These are phyloP conservation scores for Sporothrix euskadiensis DNA, from an alignment of 2,329 filamentous ascomycete species.

Conservation along the genomic window DNA sequence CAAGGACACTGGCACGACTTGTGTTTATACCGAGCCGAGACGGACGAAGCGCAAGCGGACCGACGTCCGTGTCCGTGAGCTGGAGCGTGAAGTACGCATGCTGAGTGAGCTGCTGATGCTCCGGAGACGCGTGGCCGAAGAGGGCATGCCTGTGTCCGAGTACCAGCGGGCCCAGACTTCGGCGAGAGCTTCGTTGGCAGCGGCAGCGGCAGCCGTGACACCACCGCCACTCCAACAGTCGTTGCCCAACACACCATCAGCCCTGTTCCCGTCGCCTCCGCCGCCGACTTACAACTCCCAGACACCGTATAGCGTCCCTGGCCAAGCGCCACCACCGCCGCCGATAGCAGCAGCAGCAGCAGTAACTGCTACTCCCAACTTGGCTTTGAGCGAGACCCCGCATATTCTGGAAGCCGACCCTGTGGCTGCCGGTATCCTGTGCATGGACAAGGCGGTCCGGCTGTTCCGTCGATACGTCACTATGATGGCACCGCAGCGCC, in stretches of 20 bases:
- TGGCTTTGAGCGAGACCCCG: background rate
- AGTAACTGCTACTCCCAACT: background rate
- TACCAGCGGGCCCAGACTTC: background rate
- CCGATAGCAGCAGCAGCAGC: background rate
- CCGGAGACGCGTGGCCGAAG: constrained; percentile 5
- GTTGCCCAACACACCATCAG: constrained; percentile 1
- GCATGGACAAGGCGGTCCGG: constrained; percentile 23
- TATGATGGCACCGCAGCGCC: constrained; percentile 30
- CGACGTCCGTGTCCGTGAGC: constrained; percentile 70
- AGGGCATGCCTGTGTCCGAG: background rate
- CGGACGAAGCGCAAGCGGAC: constrained; percentile 30
- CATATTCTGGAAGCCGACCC: constrained; percentile 14
- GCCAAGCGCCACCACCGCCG: background rate
- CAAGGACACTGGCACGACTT: constrained; percentile 17
- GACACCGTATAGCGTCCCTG: background rate
- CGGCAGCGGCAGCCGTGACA: background rate
- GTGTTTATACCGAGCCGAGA: constrained; percentile 29
- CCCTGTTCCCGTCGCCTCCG: background rate
- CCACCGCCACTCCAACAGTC: background rate
- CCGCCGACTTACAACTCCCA: too few relatives aligned
- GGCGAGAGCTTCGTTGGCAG: background rate
- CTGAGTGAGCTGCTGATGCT: constrained; percentile 43
- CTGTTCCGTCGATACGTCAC: constrained; percentile 28
- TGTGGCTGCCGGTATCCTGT: constrained; percentile 27
- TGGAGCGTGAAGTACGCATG: constrained; percentile 76